Conservation (phyloP, 2,329 filamentous ascomycete genomes). For the Westerdykella sp. region DNA sequence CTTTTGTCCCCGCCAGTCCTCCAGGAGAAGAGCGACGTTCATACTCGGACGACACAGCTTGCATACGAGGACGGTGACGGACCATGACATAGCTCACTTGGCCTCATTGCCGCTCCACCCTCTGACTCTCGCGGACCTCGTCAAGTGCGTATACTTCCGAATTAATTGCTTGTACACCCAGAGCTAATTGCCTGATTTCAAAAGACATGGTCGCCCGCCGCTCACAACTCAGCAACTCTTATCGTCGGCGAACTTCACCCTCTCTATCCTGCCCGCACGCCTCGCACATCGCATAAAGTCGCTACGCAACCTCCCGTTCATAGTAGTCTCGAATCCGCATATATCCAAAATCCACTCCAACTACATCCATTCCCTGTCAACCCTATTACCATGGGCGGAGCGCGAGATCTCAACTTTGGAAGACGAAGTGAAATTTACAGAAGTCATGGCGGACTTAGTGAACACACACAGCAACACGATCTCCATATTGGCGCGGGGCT, state of each 20-base stretch:
- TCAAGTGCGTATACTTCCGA: slow-evolving; percentile 55
- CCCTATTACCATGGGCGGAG: slow-evolving; percentile 76
- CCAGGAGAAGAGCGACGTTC: slow-evolving; percentile 11
- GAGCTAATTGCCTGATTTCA: slow-evolving; percentile 7
- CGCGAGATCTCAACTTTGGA: slow-evolving; percentile 67
- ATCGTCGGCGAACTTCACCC: slow-evolving; percentile 89
- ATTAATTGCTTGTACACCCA: slow-evolving; percentile 1
- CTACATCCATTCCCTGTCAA: slow-evolving; percentile 88
- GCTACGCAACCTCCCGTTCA: slow-evolving; percentile 88
- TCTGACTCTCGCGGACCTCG: slow-evolving; percentile 78
- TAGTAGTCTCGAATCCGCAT: slow-evolving; percentile 96
- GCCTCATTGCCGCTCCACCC: slow-evolving; percentile 73
- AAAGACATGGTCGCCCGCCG: slow-evolving; percentile 71
- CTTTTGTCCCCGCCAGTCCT: slow-evolving; percentile 23
- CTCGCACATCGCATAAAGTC: slow-evolving; percentile 92
- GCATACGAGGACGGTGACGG: slow-evolving; percentile 46
- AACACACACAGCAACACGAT: slow-evolving; percentile 94
- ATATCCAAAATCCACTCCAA: slow-evolving; percentile 93
- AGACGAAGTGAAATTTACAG: slow-evolving; percentile 85
- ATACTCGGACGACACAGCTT: slow-evolving; percentile 15
- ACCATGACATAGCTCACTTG: slow-evolving; percentile 72
- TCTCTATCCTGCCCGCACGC: slow-evolving; percentile 83
- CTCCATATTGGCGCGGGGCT: slow-evolving; percentile 81
- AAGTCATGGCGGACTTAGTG: slow-evolving; percentile 90
- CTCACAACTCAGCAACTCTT: slow-evolving; percentile 74